Evolutionary conservation across 768 basidiomycete genomes (phyloP), one percentile per base, ranked within the genome.

Genomic region (Pleurotus eryngii): DNA sequence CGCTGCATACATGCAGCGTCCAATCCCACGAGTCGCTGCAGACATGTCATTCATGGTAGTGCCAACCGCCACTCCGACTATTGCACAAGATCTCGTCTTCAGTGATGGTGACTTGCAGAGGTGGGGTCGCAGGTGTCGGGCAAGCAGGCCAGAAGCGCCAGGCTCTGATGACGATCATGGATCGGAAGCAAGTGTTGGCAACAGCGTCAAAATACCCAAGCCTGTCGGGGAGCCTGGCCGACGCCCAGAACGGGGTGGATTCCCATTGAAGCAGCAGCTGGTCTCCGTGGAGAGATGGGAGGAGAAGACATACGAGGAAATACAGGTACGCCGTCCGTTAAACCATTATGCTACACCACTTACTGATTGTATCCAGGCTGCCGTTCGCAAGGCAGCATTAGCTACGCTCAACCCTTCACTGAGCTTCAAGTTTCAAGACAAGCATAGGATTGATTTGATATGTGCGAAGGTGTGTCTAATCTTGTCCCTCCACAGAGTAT

Each of bases 161-260:
- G 26, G 6, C 26, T 27, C 26, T 27, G 26, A 27, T 27, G 26
- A 27, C 26, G 26, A 27, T 27, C 26, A 27, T 27, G 26, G 26
- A 27, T 27, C 26, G 26, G 26, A 27, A 27, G 26, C 26, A 27
- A 6, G 26, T 27, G 26, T 27, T 27, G 26, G 26, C 26, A 27
- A 27, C 26, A 27, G 26, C 26, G 26, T 27, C 26, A 27, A 27
- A 27, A 48, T 57, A 17, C 46, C 46, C 8, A 57, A 57, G 37
- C 56, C 56, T 35, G 20, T 35, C 15, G 56, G 56, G 7, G 56
- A 57, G 35, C 56, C 56, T 22, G 56, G 56, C 56, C 46, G 56
- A 14, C 46, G 46, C 22, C 35, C 46, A 20, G 26, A 27, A 27
- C 26, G 26, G 26, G 46, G 56, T 17, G 56, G 56, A n/a, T 57